Evolutionary conservation across 345 rosid species (phyloP), one percentile per base, ranked within the genome.

Genomic region (Boechera stricta): DNA sequence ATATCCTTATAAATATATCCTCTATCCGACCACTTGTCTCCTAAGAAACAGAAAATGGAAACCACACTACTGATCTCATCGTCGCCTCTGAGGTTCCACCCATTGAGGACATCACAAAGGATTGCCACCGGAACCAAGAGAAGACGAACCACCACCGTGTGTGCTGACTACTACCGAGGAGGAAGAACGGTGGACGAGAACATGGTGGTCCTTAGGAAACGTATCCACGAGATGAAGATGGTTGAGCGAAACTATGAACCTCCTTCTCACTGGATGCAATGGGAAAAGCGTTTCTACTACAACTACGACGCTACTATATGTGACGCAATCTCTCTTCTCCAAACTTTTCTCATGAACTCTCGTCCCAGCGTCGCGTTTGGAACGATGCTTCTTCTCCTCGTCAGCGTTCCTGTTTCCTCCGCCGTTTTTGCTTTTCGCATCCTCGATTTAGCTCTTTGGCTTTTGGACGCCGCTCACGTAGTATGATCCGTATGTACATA

Each of bases 351-450:
- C 48, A 88, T 90, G 93, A 79, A 86, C 16, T 78, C 86, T 2
- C 83, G 93, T 70, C 96, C 96, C 1, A 74, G 84, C 59, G 57
- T 88, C n/a, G 96, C 85, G 33, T 53, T 88, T 32, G 93, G 84
- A 64, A 57, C 80, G 54, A 3, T 83, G 32, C 69, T 76, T 67
- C 65, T 87, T 52, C 16, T 90, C 12, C 39, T 75, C 28, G 47
- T 88, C 0, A 86, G 96, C 11, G 85, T 90, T 39, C 87, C 91
- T 0, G 51, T 74, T 12, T 81, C 90, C 13, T 29, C 83, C 0
- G 69, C 83, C 0, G 9, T 80, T 33, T 15, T 82, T 4, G 52
- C 82, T 15, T 79, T 72, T 45, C 70, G 36, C 10, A 33, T 78
- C 3, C 18, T 73, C 7, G 59, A 78, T 61, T 0, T 73, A 1